phyloP scores from a whole-genome alignment of 352 stramenopile genomes.

The Pythium scleroteichum region DNA sequence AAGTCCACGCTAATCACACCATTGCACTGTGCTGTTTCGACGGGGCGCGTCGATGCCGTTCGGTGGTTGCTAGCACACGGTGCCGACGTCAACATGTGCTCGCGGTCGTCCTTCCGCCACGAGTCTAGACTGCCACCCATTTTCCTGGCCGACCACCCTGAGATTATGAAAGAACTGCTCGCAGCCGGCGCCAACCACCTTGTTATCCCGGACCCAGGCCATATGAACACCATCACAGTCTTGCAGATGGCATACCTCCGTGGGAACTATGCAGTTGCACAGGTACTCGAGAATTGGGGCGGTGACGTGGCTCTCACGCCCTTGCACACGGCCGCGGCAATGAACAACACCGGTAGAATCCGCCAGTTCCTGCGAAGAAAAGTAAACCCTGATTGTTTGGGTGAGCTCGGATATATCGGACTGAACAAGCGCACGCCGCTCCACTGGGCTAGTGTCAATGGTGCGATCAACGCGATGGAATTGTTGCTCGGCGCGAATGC shows the following conservation, averaged over 20 bases:
- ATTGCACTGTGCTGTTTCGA: constrained; percentile 80
- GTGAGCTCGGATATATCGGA: constrained; percentile 77
- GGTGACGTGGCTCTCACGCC: constrained; percentile 77
- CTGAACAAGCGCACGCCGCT: constrained; percentile 80
- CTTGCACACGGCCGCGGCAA: constrained; percentile 73
- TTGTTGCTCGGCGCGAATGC: constrained; percentile 61
- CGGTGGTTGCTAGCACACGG: constrained; percentile 70
- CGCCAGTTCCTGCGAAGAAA: constrained; percentile 64
- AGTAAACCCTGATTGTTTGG: constrained; percentile 75
- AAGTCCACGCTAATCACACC: constrained; percentile 75
- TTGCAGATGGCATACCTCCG: constrained; percentile 79
- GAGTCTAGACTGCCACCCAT: constrained; percentile 74
- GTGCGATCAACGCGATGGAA: constrained; percentile 54
- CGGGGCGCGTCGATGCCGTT: constrained; percentile 67
- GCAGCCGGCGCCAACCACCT: constrained; percentile 71
- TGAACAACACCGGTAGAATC: constrained; percentile 64
- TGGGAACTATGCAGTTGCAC: constrained; percentile 78
- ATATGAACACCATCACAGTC: constrained; percentile 87
- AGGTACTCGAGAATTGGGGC: constrained; percentile 83
- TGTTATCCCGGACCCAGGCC: constrained; percentile 75
- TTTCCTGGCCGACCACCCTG: constrained; percentile 78
- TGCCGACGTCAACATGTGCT: constrained; percentile 77
- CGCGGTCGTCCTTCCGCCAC: constrained; percentile 66
- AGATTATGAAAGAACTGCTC: constrained; percentile 75
- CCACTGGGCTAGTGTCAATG: constrained; percentile 80